Base-by-base conservation (phyloP, 805 yeast genomes). In the Pichia eremophila region DNA sequence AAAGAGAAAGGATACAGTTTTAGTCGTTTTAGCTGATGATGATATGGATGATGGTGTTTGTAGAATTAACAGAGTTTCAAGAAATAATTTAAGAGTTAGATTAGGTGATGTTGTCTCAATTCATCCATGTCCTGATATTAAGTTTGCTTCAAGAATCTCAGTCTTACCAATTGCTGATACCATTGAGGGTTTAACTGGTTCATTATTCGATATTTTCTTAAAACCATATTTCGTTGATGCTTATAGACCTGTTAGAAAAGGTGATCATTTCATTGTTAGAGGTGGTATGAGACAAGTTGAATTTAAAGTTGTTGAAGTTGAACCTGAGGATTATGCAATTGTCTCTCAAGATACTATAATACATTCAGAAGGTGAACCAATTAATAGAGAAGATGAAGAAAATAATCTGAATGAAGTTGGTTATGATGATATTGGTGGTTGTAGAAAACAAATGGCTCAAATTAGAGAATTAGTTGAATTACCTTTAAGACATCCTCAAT, bases 281-380 rank as follows among this genome's bases (percentile, higher is more conserved):
- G 99, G 99, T 62, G 96, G 97, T 65, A 93, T 93, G 99, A 83
- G 99, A 71, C 98, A 91, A 66, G 99, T 93, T 40, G 99, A 93
- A 68, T 93, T 93, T 73, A 95, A 93, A 69, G 96, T 93, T 43
- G 97, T 91, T 42, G 99, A 93, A 54, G 95, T 93, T 50, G 99
- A 93, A 64, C 99, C 99, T 8, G 89, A 87, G 60, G 98, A 93
- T 58, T 85, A 82, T 61, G 99, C 96, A 51, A 95, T 93, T 62
- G 99, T 93, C 42, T 95, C 99, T 18, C 99, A 93, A 71, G 99
- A 93, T 64, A 93, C 99, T 36, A 80, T 93, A 57, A 93, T 93
- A 62, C 99, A 93, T 71, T 90, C 96, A 63, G 99, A 93, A 68
- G 99, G 99, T 64, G 99, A 93, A 61, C 97, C 99, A 63, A 91